Evolutionary conservation across 805 yeast species (phyloP), one percentile per base, ranked within the genome.

Genomic region (Lipomyces orientalis): DNA sequence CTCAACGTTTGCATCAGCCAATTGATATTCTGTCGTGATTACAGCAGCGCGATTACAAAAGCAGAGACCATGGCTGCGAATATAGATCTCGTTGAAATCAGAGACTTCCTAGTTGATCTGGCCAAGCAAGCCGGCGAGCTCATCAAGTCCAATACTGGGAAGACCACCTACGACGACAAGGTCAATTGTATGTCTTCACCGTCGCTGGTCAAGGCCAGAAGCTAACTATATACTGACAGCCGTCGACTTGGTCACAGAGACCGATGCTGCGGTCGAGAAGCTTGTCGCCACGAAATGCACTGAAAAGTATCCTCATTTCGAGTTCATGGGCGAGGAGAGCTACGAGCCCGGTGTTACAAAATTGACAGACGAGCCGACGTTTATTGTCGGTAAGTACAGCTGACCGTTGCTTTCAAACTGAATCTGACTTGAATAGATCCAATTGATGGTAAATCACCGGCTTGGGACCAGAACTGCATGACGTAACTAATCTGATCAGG

Each of bases 281-380:
- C 74, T 78, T 54, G 84, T 84, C 49, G 76, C 75, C 37, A 65
- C 68, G 2, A 74, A 69, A 25, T 75, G 85, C 58, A 61, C 68
- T 9, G 68, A 64, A 8, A 74, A 73, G 65, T 87, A 79, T 73
- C 89, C 90, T 12, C 75, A 77, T 25, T 87, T 75, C 74, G 78
- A 79, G 69, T 87, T 87, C 75, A 80, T 87, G 74, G 90, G 90
- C 35, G 90, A 87, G 74, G 90, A 87, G 75, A 80, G 86, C 29
- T 87, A 80, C 68, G 78, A 83, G 12, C 82, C 82, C 2, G 89
- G 88, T 0, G 78, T 76, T 37, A 80, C 87, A 2, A 75, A 74
- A 58, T 77, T 87, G 16, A 78, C 84, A 1, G 81, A 81, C 54
- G 84, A 79, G 2, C 90, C 90, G 25, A 87, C 90, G 1, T 87